phyloP scores from a whole-genome alignment of 2,329 filamentous ascomycete genomes.

The Meredithiella fracta region DNA sequence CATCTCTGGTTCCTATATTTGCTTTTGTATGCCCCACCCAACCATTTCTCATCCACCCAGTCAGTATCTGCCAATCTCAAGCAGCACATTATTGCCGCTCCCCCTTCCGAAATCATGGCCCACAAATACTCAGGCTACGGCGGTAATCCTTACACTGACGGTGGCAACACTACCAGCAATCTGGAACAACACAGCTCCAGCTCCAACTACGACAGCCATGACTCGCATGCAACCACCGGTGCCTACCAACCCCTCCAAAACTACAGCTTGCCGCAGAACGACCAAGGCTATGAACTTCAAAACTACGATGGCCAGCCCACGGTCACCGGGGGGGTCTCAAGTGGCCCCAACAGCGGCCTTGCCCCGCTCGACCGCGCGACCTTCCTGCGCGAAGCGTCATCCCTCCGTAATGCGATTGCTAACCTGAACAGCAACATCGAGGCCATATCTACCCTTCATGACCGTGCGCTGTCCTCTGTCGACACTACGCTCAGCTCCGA shows the following conservation, averaged over 20 bases:
- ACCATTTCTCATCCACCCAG: too few relatives aligned
- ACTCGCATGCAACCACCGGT: constrained; percentile 21
- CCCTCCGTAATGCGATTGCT: constrained; percentile 50
- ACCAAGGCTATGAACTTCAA: constrained; percentile 34
- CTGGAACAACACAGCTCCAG: background rate
- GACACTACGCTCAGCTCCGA: constrained; percentile 36
- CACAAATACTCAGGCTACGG: constrained; percentile 42
- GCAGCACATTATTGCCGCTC: too few relatives aligned
- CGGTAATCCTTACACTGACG: constrained; percentile 42
- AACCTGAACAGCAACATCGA: constrained; percentile 50
- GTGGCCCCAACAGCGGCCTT: constrained; percentile 10
- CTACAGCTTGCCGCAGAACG: background rate
- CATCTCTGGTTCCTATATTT: too few relatives aligned
- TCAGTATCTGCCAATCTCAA: too few relatives aligned
- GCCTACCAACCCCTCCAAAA: background rate
- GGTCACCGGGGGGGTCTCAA: too few relatives aligned
- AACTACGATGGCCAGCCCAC: constrained; percentile 26
- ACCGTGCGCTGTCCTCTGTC: constrained; percentile 51
- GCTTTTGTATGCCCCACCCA: too few relatives aligned
- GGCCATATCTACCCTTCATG: constrained; percentile 52
- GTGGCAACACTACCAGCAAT: constrained; percentile 18
- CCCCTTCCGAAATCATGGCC: constrained; percentile 1
- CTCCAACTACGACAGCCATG: constrained; percentile 24
- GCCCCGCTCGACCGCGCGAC: constrained; percentile 41
- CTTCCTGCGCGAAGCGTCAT: constrained; percentile 51